Conservation (phyloP, 2,329 filamentous ascomycete genomes). For the Arthroderma sp. region DNA sequence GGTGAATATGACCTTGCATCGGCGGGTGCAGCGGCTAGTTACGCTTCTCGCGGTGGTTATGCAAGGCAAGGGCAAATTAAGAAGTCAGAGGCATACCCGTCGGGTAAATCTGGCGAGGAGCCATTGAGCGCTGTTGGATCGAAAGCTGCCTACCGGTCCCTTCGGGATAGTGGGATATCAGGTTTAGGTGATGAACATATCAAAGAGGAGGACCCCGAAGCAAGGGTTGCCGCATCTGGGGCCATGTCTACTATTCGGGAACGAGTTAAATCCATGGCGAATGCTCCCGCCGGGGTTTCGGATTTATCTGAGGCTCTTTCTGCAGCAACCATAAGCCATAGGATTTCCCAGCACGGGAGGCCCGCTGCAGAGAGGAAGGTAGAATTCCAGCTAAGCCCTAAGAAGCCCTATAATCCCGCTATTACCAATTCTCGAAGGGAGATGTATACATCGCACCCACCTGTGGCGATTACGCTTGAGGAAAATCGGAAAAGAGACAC, state of each 20-base stretch:
- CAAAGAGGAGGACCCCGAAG: conserved; percentile 47
- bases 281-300: conserved; percentile 38
- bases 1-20: background rate
- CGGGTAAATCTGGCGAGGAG: background rate
- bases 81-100: background rate
- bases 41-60: background rate
- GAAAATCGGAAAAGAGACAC: conserved; percentile 58
- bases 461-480: conserved; percentile 56
- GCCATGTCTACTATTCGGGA: conserved; percentile 51
- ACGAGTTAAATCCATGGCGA: conserved; percentile 50
- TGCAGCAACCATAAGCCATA: conserved; percentile 58
- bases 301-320: conserved; percentile 56
- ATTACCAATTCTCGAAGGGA: conserved; percentile 54
- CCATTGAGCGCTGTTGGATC: conserved; percentile 48
- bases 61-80: background rate
- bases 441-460: conserved; percentile 65
- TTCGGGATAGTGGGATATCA: conserved; percentile 6
- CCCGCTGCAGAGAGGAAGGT: conserved; percentile 20
- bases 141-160: conserved; percentile 59
- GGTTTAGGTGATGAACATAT: conserved; percentile 27
- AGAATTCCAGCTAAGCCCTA: conserved; percentile 41
- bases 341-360: conserved; percentile 14
- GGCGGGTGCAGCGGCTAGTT: background rate
- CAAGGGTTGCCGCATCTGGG: conserved; percentile 59
- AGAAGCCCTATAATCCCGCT: conserved; percentile 48